Percentiles rank a stretch among this genome's conserved stretches.
Conservation (phyloP, 257 asterid species). For the Primulina eburnea region DNA sequence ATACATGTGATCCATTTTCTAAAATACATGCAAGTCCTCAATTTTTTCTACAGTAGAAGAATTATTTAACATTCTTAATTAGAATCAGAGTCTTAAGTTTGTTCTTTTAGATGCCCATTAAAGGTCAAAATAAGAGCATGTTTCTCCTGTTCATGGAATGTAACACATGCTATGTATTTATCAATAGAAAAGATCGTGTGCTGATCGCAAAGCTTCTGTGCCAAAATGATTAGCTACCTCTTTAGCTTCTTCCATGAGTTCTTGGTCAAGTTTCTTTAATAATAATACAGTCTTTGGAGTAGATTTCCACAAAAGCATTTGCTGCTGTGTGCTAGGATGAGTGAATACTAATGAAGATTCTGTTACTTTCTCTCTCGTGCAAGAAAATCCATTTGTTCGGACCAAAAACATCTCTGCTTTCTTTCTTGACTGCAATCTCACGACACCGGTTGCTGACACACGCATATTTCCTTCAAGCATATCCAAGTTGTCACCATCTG, state of each 20-base stretch:
- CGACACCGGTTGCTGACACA: too few relatives aligned
- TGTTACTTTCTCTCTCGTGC: conserved; percentile 90
- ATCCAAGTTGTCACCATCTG: conserved; percentile 64
- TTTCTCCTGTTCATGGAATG: conserved; percentile 11
- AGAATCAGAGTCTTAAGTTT: background rate
- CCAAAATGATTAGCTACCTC: conserved; percentile 48
- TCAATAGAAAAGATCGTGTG: conserved; percentile 13
- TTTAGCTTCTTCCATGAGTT: conserved; percentile 97
- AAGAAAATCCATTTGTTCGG: conserved; percentile 94
- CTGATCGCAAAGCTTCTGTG: conserved; percentile 9
- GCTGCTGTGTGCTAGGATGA: conserved; percentile 98
- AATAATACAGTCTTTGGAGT: conserved; percentile 83
- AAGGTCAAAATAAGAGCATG: conserved; percentile 8
- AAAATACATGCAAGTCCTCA: too few relatives aligned
- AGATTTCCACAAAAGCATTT: conserved; percentile 98
- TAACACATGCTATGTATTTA: conserved; percentile 17
- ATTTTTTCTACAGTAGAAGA: too few relatives aligned
- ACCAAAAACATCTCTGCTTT: conserved; percentile 99
- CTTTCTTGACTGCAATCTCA: conserved; percentile 91
- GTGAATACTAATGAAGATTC: conserved; percentile 97
- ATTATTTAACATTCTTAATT: conserved; percentile 1
- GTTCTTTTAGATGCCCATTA: background rate
- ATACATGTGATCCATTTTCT: too few relatives aligned
- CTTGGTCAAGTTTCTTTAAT: conserved; percentile 88
- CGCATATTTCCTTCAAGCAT: conserved; percentile 75